A percentile compares a stretch with the other conserved stretches of the same genome.
These are phyloP conservation scores for Lachnum nothofagi DNA, from an alignment of 2,329 filamentous ascomycete genomes.

Conservation along the genomic window DNA sequence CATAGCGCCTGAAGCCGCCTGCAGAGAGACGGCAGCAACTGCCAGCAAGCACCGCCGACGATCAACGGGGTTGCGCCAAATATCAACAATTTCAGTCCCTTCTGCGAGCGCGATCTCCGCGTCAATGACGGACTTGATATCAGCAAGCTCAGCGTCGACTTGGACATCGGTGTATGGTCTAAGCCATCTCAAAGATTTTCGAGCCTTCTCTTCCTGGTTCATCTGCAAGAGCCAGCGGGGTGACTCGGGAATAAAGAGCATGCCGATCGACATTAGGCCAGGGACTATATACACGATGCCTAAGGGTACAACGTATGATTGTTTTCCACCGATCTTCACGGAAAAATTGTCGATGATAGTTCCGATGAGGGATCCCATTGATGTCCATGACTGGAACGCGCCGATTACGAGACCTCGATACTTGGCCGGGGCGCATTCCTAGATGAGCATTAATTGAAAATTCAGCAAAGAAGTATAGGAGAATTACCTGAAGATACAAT, in stretches of 20 bases:
- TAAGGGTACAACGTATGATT: conserved; percentile 35
- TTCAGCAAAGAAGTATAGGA: conserved; percentile 27
- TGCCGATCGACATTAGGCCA: conserved; percentile 22
- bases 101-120: conserved; percentile 27
- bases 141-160: conserved; percentile 29
- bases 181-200: conserved; percentile 29
- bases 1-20: conserved; percentile 52
- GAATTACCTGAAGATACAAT: conserved; percentile 37
- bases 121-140: conserved; percentile 31
- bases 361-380: conserved; percentile 45
- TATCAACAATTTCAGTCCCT: conserved; percentile 38
- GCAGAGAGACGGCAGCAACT: conserved; percentile 44
- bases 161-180: conserved; percentile 28
- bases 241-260: conserved; percentile 31
- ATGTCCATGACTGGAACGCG: conserved; percentile 45
- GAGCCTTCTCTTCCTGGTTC: conserved; percentile 25
- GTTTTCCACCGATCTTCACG: conserved; percentile 26
- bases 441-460: background rate
- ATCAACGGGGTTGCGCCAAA: conserved; percentile 48
- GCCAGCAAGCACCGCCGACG: conserved; percentile 46
- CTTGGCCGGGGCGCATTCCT: conserved; percentile 45
- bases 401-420: conserved; percentile 46
- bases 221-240: conserved; percentile 29
- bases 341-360: conserved; percentile 48
- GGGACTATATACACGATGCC: conserved; percentile 30